phyloP scores from a whole-genome alignment of 768 basidiomycete genomes.

The Rickenella mellea region DNA sequence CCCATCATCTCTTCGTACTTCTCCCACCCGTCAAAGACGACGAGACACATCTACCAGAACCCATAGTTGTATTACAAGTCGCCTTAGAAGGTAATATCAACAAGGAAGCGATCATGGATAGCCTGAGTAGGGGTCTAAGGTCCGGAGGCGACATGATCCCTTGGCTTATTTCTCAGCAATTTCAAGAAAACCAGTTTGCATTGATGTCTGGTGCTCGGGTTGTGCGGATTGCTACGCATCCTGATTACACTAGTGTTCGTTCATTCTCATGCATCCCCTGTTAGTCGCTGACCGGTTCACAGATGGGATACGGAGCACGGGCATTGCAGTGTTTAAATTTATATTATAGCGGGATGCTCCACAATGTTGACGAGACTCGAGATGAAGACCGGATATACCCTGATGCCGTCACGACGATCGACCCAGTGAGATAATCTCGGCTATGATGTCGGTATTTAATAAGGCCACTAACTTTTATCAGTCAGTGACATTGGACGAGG shows the following conservation, averaged over 20 bases:
- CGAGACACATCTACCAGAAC: constrained; percentile 86
- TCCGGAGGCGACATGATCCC: constrained; percentile 97
- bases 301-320: constrained; percentile 97
- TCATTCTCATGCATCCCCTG: not conserved
- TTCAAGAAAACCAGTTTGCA: constrained; percentile 92
- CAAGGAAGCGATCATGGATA: constrained; percentile 77
- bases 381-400: constrained; percentile 49
- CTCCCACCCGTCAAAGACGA: constrained; percentile 88
- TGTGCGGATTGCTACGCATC: constrained; percentile 91
- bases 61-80: constrained; percentile 91
- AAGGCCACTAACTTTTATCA: constrained; percentile 11
- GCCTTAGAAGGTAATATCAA: constrained; percentile 92
- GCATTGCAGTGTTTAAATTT: constrained; percentile 80
- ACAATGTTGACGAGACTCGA: constrained; percentile 69
- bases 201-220: constrained; percentile 83
- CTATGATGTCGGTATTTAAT: not conserved
- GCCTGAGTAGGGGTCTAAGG: constrained; percentile 71
- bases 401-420: constrained; percentile 41
- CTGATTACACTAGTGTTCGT: constrained; percentile 84
- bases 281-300: constrained; percentile 4
- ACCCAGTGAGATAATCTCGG: constrained; percentile 27
- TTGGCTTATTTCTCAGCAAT: constrained; percentile 91
- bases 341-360: constrained; percentile 90
- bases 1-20: constrained; percentile 93
- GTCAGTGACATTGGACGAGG: constrained; percentile 59